Percentiles rank a stretch among this genome's conserved stretches.
These are phyloP conservation scores for Solanum chilense DNA, from an alignment of 257 asterid genomes.

Conservation along the genomic window DNA sequence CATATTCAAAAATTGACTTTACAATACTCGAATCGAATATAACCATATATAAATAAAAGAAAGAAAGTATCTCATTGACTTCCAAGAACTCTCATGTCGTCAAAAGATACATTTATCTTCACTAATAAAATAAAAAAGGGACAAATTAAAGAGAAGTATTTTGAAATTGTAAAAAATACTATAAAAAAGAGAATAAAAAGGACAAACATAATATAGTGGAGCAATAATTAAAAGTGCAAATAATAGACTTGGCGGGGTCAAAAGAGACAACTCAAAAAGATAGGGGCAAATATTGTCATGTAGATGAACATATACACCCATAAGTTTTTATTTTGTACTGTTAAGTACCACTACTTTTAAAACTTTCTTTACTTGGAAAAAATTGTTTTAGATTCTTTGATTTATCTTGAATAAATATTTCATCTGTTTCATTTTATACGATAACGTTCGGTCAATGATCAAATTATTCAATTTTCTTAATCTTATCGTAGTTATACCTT, in stretches of 20 bases:
- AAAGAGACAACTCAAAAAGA: neutral
- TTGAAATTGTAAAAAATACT: neutral
- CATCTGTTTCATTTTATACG: neutral
- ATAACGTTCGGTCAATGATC: neutral
- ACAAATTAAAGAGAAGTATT: neutral
- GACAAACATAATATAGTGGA: neutral
- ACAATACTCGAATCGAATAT: neutral
- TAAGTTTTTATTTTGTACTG: neutral
- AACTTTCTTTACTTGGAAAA: neutral
- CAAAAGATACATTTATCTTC: neutral
- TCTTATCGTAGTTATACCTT: neutral
- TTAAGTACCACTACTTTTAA: neutral
- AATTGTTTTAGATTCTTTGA: neutral
- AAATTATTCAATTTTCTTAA: neutral
- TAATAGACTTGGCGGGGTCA: neutral
- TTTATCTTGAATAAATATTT: neutral
- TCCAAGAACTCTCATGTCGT: neutral
- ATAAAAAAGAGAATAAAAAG: neutral
- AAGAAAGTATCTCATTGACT: neutral
- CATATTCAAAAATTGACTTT: accelerated
- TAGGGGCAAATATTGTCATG: neutral
- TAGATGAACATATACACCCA: neutral
- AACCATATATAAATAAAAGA: neutral
- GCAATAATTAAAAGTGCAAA: neutral
- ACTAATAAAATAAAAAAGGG: neutral